These are phyloP conservation scores for Aquilaria agallochum DNA, from an alignment of 441 rosid genomes.

Conservation along the genomic window DNA sequence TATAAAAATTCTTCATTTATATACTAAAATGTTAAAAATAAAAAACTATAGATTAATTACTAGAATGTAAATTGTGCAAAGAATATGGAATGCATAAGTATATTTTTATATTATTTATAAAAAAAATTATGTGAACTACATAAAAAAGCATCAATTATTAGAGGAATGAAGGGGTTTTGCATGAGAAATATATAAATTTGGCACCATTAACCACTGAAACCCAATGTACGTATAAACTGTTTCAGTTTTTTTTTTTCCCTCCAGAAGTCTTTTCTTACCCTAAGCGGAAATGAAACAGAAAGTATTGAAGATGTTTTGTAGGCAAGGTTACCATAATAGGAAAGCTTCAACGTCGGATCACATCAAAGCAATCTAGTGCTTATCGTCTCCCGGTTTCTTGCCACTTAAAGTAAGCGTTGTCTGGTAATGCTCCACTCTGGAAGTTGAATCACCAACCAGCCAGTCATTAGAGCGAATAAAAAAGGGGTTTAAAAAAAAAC, in stretches of 20 bases:
- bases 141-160: neutral
- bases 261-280: slow-evolving; percentile 2
- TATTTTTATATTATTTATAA: no score
- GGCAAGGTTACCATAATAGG: slow-evolving; percentile 27
- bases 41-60: no score
- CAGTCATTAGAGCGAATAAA: no score
- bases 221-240: no score
- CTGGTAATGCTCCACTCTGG: slow-evolving; percentile 28
- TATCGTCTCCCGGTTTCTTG: neutral
- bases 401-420: slow-evolving; percentile 9
- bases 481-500: no score
- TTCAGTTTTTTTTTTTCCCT: neutral
- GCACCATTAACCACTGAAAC: no score
- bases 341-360: slow-evolving; percentile 18
- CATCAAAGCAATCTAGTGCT: neutral
- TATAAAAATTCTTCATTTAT: no score
- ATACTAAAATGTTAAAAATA: no score
- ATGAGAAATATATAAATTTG: neutral
- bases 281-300: slow-evolving; percentile 6
- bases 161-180: slow-evolving; percentile 3
- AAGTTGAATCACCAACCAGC: neutral
- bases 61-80: no score
- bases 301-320: slow-evolving; percentile 5
- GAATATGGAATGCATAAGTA: no score
- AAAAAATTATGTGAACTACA: neutral